Base-by-base conservation (phyloP, 2,329 filamentous ascomycete species). In the Sporothrix brasiliensis region DNA sequence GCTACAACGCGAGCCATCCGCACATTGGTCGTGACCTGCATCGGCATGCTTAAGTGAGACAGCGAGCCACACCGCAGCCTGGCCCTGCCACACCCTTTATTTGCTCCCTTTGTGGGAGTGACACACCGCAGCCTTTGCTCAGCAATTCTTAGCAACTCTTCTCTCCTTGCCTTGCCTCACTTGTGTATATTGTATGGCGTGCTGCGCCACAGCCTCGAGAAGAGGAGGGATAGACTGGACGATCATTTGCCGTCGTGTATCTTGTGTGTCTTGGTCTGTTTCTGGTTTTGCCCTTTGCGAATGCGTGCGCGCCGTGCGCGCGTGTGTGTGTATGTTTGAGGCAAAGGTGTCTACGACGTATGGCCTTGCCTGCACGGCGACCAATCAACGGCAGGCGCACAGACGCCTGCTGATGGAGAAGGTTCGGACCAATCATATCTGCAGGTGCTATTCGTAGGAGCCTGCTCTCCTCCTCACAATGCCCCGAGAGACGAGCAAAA, bases 21-120 rank as follows among this genome's bases (percentile, higher is more conserved):
- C 72, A 34, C 60, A 53, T n/a, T 60, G 75, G 76, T 71, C 76
- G 76, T 78, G 77, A 79, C 78, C 77, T 72, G 72, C 67, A 72
- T 52, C 68, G 68, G 71, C 71, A 44, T 56, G 68, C 72, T 50
- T 72, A 72, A 53, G 70, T 79, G 75, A 79, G 78, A 79, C 78
- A 79, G 71, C 63, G 72, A 75, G 75, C 74, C 77, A 77, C 77
- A 77, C 77, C 61, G 27, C 44, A 41, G 50, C 65, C 41, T 21
- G 56, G 24, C 44, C 19, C 4, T 30, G 52, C 66, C 24, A 58
- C 67, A 66, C 27, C 66, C 24, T 39, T 71, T 47, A 10, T 65
- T 27, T 50, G 9, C 34, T 65, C 44, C 61, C 41, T 11, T 52
- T 66, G 52, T 66, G 63, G 63, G 63, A 44, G 39, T 63, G 14